Percentiles rank a stretch among this genome's conserved stretches.
phyloP scores from a whole-genome alignment of 192 early-diverging fungal genomes.

The Chytriomyces sp. region DNA sequence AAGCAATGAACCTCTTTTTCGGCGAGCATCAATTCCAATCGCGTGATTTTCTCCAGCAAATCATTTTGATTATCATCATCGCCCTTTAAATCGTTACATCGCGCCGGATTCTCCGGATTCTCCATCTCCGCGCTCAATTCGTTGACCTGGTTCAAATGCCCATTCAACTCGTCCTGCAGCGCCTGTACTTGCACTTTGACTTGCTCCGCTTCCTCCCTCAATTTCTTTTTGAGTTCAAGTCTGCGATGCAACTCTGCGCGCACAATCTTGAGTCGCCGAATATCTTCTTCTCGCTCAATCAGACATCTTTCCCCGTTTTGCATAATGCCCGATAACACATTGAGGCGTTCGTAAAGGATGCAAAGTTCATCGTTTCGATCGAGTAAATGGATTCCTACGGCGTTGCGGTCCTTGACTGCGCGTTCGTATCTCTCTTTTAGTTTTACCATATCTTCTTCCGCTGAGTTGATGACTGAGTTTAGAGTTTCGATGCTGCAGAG shows the following conservation, averaged over 20 bases:
- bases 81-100: slow-evolving; percentile 59
- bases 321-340: slow-evolving; percentile 50
- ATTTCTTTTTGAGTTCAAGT: slow-evolving; percentile 51
- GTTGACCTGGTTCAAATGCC: slow-evolving; percentile 34
- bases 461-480: slow-evolving; percentile 55
- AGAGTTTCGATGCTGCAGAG: slow-evolving; percentile 63
- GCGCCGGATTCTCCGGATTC: slow-evolving; percentile 49
- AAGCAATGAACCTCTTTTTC: slow-evolving; percentile 56
- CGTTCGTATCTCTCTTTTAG: slow-evolving; percentile 57
- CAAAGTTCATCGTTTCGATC: slow-evolving; percentile 69
- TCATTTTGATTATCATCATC: slow-evolving; percentile 55
- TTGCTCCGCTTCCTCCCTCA: slow-evolving; percentile 39
- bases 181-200: slow-evolving; percentile 22
- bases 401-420: slow-evolving; percentile 58
- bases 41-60: slow-evolving; percentile 54
- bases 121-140: slow-evolving; percentile 55
- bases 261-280: slow-evolving; percentile 52
- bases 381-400: slow-evolving; percentile 57
- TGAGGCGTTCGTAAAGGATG: slow-evolving; percentile 63
- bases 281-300: slow-evolving; percentile 46
- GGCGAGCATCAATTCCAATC: slow-evolving; percentile 58
- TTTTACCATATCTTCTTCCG: slow-evolving; percentile 59
- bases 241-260: slow-evolving; percentile 44
- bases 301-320: slow-evolving; percentile 51
- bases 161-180: slow-evolving; percentile 34